Percentiles rank a stretch among this genome's conserved stretches.
Evolutionary conservation across 1,284 basidiomycete genomes (phyloP).

Genomic region (Cystobasidium pallidum): DNA sequence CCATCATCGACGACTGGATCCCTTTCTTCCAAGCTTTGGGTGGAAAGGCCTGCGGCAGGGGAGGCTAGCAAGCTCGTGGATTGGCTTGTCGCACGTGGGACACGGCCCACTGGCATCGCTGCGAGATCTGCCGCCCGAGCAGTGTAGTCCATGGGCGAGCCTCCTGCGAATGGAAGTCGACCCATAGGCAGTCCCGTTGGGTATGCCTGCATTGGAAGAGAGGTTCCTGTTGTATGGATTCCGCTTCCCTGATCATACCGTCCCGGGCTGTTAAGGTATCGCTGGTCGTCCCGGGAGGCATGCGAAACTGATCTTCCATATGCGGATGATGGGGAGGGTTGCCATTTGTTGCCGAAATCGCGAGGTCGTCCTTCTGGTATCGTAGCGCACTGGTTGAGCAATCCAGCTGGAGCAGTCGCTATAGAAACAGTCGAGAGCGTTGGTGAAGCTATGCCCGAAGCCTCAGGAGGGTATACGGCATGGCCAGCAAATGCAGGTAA

Average conservation of each 20-base stretch:
- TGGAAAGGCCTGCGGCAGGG: neutral
- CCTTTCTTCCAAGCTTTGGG: neutral
- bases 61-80: neutral
- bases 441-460: conserved; percentile 22
- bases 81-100: neutral
- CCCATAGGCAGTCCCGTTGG: conserved; percentile 8
- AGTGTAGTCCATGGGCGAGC: neutral
- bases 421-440: conserved; percentile 16
- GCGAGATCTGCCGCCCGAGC: neutral
- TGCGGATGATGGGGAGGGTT: neutral
- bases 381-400: neutral
- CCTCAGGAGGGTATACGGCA: neutral
- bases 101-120: neutral
- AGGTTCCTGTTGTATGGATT: neutral
- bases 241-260: neutral
- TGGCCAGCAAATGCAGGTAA: conserved; percentile 29
- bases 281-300: neutral
- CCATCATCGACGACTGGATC: conserved; percentile 6
- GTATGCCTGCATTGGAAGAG: conserved; percentile 8
- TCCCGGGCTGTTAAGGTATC: neutral
- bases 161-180: conserved; percentile 1
- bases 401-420: conserved; percentile 14
- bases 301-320: neutral
- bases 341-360: neutral
- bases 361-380: neutral